Evolutionary conservation across 306 rosid genomes (phyloP).

Genomic region (Lablab purpureus): DNA sequence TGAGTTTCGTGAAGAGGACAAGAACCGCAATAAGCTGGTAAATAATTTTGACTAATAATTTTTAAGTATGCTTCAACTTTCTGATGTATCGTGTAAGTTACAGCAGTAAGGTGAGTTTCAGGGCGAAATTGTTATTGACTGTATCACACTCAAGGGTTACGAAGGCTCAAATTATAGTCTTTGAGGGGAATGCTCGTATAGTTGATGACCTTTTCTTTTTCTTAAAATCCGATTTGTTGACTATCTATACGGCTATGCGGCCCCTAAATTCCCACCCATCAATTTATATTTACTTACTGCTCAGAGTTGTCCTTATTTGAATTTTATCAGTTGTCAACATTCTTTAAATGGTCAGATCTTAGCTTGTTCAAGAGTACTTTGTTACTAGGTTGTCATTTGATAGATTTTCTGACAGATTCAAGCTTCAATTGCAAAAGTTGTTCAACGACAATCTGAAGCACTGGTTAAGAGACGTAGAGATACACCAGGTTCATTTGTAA

Average conservation of each 20-base stretch:
- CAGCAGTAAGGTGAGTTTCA: constrained; percentile 7
- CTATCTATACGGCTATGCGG: constrained; percentile 10
- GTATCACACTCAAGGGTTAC: not conserved
- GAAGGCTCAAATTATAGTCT: constrained; percentile 3
- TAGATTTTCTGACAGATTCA: constrained; percentile 55
- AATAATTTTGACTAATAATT: constrained; percentile 39
- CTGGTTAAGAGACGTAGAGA: constrained; percentile 79
- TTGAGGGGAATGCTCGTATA: constrained; percentile 7
- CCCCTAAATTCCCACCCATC: constrained; percentile 36
- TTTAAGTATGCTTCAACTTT: constrained; percentile 45
- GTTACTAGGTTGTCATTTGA: constrained; percentile 17
- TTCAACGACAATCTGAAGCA: constrained; percentile 94
- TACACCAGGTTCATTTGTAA: constrained; percentile 53
- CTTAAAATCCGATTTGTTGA: constrained; percentile 14
- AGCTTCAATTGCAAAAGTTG: constrained; percentile 65
- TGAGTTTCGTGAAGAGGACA: constrained; percentile 95
- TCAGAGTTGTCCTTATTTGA: not conserved
- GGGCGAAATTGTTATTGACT: not conserved
- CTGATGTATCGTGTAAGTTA: constrained; percentile 3
- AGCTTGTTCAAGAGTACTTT: constrained; percentile 15
- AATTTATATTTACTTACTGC: constrained; percentile 13
- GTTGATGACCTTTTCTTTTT: not conserved
- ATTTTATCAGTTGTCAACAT: not conserved
- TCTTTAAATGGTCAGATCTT: constrained; percentile 13
- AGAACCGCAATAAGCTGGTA: constrained; percentile 91